A percentile compares a stretch with the other conserved stretches of the same genome.
Conservation (phyloP, 805 yeast genomes). For the Teunomyces lycoperdinae region DNA sequence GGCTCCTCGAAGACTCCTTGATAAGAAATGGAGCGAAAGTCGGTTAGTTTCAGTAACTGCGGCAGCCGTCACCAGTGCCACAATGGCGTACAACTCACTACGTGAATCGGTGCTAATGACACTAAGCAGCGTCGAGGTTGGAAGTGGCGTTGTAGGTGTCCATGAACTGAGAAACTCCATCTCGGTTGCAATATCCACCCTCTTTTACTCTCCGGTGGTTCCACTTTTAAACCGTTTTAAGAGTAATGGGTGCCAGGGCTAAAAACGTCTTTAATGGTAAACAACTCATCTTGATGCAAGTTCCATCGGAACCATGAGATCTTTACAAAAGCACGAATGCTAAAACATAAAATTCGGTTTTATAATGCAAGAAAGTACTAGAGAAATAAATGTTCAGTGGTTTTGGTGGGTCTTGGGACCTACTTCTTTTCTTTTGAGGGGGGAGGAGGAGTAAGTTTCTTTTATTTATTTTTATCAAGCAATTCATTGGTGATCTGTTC, state of each 20-base stretch:
- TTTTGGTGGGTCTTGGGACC: no score
- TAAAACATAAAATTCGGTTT: neutral
- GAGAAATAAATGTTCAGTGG: neutral
- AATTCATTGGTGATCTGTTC: constrained; percentile 52
- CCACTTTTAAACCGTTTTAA: neutral
- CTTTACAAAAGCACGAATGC: no score
- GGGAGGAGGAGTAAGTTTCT: no score
- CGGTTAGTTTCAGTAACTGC: constrained; percentile 10
- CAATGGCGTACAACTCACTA: constrained; percentile 9
- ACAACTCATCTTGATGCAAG: no score
- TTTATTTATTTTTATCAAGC: neutral
- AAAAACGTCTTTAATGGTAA: no score
- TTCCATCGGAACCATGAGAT: no score
- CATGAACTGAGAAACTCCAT: constrained; percentile 1
- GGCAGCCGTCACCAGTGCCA: constrained; percentile 12
- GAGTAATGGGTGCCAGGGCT: neutral
- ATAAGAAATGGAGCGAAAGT: constrained; percentile 13
- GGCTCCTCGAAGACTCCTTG: constrained; percentile 16
- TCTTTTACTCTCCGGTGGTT: neutral
- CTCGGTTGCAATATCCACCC: neutral
- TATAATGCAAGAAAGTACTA: constrained; percentile 1
- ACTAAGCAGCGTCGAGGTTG: constrained; percentile 17
- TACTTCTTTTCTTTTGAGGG: no score
- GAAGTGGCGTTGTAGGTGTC: constrained; percentile 10
- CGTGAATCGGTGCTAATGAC: constrained; percentile 14